Conservation (phyloP, 441 rosid genomes). For the Macaranga tanarius region DNA sequence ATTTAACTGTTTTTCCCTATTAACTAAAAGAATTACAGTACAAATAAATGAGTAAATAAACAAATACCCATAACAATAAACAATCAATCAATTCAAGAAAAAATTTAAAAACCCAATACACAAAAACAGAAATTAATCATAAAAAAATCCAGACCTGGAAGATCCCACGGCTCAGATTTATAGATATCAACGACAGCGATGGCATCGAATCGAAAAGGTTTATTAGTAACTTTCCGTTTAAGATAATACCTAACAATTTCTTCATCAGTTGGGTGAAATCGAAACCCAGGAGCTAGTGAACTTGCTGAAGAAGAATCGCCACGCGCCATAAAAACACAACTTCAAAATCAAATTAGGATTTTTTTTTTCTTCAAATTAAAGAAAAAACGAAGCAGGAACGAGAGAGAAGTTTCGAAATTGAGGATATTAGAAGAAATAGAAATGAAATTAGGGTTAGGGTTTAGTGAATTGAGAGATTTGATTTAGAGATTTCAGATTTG, state of each 20-base stretch:
- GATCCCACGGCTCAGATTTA: constrained; percentile 98
- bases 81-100: background rate
- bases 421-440: background rate
- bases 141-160: constrained; percentile 54
- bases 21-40: background rate
- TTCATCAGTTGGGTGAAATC: constrained; percentile 95
- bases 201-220: constrained; percentile 66
- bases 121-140: background rate
- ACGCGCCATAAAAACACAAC: constrained; percentile 44
- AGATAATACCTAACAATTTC: constrained; percentile 88
- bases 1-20: background rate
- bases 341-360: no score
- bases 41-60: background rate
- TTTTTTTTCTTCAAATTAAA: background rate
- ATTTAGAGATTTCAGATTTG: background rate
- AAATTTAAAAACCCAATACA: background rate
- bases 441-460: background rate
- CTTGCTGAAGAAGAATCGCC: constrained; percentile 33
- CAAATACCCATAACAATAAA: background rate
- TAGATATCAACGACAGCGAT: constrained; percentile 81
- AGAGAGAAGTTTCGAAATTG: background rate
- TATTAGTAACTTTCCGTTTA: constrained; percentile 71
- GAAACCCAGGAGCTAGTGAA: constrained; percentile 90
- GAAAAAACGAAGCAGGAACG: background rate
- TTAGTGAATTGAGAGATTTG: background rate